Evolutionary conservation across 495 filamentous ascomycete genomes (phyloP).

Genomic region (Penicillium fimorum): DNA sequence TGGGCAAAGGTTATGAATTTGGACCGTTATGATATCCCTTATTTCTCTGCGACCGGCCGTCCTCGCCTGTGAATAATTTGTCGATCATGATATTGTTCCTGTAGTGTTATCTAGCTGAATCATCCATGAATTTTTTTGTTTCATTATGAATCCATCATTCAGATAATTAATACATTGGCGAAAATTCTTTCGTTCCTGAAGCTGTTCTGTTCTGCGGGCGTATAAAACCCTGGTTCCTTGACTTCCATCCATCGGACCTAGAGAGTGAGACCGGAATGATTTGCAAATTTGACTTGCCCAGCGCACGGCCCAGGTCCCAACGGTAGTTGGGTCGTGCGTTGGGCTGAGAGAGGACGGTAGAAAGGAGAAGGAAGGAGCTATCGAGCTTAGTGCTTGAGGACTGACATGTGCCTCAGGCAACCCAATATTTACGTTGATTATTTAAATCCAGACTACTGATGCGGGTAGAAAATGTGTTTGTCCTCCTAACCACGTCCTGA

Average conservation of each 20-base stretch:
- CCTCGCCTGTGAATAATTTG: slow-evolving; percentile 26
- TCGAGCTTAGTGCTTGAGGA: too few relatives aligned
- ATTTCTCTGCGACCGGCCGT: slow-evolving; percentile 19
- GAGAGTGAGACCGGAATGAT: neutral
- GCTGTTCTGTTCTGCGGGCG: neutral
- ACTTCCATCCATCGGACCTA: neutral
- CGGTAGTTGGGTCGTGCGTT: too few relatives aligned
- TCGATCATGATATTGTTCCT: neutral
- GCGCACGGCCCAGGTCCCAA: too few relatives aligned
- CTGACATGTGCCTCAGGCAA: too few relatives aligned
- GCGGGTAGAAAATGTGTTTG: neutral
- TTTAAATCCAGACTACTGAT: neutral
- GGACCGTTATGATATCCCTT: slow-evolving; percentile 60
- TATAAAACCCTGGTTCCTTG: neutral
- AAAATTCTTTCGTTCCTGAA: neutral
- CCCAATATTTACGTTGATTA: neutral
- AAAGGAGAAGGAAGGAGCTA: too few relatives aligned
- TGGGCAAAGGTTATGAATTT: slow-evolving; percentile 73
- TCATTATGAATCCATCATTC: neutral
- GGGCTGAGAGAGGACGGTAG: too few relatives aligned
- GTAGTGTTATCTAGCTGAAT: slow-evolving; percentile 3
- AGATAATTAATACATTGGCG: neutral
- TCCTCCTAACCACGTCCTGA: neutral
- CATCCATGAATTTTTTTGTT: neutral
- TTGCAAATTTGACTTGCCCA: neutral